A percentile compares a stretch with the other conserved stretches of the same genome.
Evolutionary conservation across 805 yeast genomes (phyloP).

Genomic region (Wickerhamomyces queroliae): DNA sequence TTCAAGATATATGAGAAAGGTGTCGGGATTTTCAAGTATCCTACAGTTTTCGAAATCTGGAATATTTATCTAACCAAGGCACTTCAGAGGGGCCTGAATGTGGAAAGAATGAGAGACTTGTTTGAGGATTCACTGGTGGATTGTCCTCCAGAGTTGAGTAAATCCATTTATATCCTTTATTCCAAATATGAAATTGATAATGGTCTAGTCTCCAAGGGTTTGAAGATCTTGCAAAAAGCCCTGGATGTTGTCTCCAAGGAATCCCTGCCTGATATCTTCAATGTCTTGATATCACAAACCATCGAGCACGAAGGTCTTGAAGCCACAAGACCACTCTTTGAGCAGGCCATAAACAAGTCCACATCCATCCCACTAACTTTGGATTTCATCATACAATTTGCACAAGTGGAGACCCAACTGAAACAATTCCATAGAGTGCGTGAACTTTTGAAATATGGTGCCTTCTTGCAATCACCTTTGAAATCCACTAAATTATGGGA

Average conservation of each 20-base stretch:
- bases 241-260: slow-evolving; percentile 24
- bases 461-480: slow-evolving; percentile 33
- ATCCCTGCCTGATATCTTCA: slow-evolving; percentile 36
- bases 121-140: slow-evolving; percentile 61
- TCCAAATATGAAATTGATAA: slow-evolving; percentile 53
- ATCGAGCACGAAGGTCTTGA: slow-evolving; percentile 33
- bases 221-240: slow-evolving; percentile 40
- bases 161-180: slow-evolving; percentile 47
- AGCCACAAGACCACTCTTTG: slow-evolving; percentile 42
- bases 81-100: slow-evolving; percentile 27
- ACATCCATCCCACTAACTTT: slow-evolving; percentile 37
- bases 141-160: slow-evolving; percentile 44
- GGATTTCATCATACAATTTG: slow-evolving; percentile 45
- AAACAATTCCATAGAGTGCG: slow-evolving; percentile 59
- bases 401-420: slow-evolving; percentile 45
- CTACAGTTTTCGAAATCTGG: slow-evolving; percentile 68
- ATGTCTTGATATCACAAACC: slow-evolving; percentile 35
- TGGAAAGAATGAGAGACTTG: slow-evolving; percentile 61
- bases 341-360: slow-evolving; percentile 43
- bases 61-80: slow-evolving; percentile 54
- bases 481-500: slow-evolving; percentile 44
- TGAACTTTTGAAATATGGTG: slow-evolving; percentile 51
- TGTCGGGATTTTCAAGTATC: slow-evolving; percentile 50
- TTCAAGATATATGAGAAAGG: slow-evolving; percentile 67
- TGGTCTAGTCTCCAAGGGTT: slow-evolving; percentile 46